These are phyloP conservation scores for Penicillium decumbens DNA, from an alignment of 2,329 filamentous ascomycete species.

Conservation along the genomic window DNA sequence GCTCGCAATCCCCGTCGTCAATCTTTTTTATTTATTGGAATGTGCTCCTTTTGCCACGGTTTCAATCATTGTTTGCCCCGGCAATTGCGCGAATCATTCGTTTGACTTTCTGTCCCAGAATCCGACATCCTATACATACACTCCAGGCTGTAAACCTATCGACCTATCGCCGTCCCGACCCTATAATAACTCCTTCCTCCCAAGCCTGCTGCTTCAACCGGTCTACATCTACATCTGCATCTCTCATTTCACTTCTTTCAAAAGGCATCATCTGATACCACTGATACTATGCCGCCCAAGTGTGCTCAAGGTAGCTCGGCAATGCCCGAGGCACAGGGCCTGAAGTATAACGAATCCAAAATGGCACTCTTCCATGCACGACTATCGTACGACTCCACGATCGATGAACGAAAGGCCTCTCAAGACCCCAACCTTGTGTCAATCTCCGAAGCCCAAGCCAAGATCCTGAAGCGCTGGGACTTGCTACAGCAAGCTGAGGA, in stretches of 20 bases:
- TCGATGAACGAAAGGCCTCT: constrained; percentile 31
- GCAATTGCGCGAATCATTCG: not conserved
- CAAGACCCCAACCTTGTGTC: constrained; percentile 32
- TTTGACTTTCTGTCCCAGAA: not conserved
- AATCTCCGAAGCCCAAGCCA: constrained; percentile 32
- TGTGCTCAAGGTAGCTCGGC: constrained; percentile 16
- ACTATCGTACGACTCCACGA: constrained; percentile 34
- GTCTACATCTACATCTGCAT: not conserved
- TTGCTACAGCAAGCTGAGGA: constrained; percentile 33
- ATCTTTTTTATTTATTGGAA: constrained; percentile 8
- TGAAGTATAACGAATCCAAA: constrained; percentile 37
- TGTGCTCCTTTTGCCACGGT: not conserved
- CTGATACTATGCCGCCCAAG: constrained; percentile 24
- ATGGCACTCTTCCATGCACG: constrained; percentile 38
- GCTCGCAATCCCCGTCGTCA: not conserved
- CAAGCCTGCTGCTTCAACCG: not conserved
- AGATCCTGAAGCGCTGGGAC: constrained; percentile 36
- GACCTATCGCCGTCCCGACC: not conserved
- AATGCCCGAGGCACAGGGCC: constrained; percentile 32
- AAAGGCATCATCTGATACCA: not conserved
- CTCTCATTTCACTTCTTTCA: not conserved
- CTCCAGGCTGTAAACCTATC: not conserved
- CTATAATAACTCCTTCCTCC: not conserved
- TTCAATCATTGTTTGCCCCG: not conserved
- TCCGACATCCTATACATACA: not conserved